Evolutionary conservation across 176 grass and related monocot species (phyloP).

Genomic region (Zizania latifolia): DNA sequence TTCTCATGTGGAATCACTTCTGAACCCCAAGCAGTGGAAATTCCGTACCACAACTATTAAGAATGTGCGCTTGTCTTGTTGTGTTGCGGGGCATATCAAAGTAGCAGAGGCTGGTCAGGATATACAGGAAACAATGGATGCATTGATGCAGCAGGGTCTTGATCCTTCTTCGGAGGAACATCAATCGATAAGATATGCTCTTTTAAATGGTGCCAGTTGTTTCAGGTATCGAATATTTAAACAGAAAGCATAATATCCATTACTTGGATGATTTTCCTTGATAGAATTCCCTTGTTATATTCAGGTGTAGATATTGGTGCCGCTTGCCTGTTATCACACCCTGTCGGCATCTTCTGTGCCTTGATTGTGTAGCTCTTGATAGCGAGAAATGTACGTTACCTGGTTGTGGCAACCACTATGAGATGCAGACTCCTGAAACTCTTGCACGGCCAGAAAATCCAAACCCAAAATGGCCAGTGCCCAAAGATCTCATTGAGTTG

Average conservation of each 20-base stretch:
- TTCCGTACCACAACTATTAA: conserved; percentile 77
- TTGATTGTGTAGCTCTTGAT: conserved; percentile 88
- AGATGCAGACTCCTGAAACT: conserved; percentile 94
- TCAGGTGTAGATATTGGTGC: conserved; percentile 82
- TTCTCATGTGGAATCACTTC: conserved; percentile 92
- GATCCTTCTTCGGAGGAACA: conserved; percentile 86
- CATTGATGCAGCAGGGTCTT: conserved; percentile 54
- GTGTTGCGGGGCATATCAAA: conserved; percentile 94
- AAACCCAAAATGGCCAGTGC: conserved; percentile 97
- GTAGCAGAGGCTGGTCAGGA: conserved; percentile 87
- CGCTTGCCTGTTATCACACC: conserved; percentile 91
- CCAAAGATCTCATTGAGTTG: conserved; percentile 98
- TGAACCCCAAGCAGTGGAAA: conserved; percentile 97
- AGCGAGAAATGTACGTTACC: conserved; percentile 82
- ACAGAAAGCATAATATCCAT: not conserved
- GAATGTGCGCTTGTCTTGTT: conserved; percentile 92
- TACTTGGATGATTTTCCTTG: not conserved
- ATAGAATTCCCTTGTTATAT: conserved; percentile 4
- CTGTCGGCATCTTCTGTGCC: conserved; percentile 82
- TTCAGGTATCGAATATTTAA: conserved; percentile 52
- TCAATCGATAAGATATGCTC: conserved; percentile 59
- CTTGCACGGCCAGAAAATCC: conserved; percentile 82
- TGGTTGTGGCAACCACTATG: conserved; percentile 67
- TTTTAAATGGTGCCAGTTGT: conserved; percentile 73
- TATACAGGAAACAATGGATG: conserved; percentile 95